These are phyloP conservation scores for Amoeboaphelidium protococcarum DNA, from an alignment of 371 early-diverging fungal genomes.

Conservation along the genomic window DNA sequence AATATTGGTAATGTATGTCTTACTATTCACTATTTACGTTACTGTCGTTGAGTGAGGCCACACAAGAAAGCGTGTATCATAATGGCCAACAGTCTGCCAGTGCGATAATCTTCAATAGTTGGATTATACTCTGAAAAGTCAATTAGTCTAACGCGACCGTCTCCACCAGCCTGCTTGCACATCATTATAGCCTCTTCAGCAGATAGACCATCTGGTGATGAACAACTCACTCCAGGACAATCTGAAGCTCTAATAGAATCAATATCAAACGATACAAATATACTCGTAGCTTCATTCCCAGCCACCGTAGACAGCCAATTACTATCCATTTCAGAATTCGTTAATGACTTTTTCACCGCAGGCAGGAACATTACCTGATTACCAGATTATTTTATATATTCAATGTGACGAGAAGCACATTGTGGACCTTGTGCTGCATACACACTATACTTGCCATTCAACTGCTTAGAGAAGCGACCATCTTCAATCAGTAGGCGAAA, in stretches of 20 bases:
- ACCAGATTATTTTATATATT: background rate
- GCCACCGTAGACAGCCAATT: too few species aligned
- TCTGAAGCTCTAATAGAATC: background rate
- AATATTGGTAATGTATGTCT: too few species aligned
- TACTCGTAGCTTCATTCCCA: background rate
- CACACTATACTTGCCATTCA: conserved; percentile 1
- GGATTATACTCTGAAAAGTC: conserved; percentile 3
- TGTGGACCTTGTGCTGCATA: conserved; percentile 1
- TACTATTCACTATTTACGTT: too few species aligned
- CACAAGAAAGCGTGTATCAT: conserved; percentile 2
- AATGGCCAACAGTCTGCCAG: conserved; percentile 3
- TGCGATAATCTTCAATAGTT: conserved; percentile 1
- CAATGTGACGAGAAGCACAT: conserved; percentile 1
- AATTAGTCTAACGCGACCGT: conserved; percentile 1
- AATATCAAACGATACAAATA: conserved; percentile 4
- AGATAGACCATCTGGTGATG: conserved; percentile 1
- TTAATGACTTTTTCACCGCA: too few species aligned
- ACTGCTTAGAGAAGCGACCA: background rate
- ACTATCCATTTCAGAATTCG: too few species aligned
- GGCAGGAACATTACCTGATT: conserved; percentile 1
- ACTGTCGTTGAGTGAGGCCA: background rate
- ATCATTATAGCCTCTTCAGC: conserved; percentile 2
- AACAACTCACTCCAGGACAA: conserved; percentile 2
- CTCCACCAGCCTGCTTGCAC: background rate
- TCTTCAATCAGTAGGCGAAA: conserved; percentile 3